Evolutionary conservation across 148 eudicot species (phyloP).

Genomic region (Camellia granthamiana): DNA sequence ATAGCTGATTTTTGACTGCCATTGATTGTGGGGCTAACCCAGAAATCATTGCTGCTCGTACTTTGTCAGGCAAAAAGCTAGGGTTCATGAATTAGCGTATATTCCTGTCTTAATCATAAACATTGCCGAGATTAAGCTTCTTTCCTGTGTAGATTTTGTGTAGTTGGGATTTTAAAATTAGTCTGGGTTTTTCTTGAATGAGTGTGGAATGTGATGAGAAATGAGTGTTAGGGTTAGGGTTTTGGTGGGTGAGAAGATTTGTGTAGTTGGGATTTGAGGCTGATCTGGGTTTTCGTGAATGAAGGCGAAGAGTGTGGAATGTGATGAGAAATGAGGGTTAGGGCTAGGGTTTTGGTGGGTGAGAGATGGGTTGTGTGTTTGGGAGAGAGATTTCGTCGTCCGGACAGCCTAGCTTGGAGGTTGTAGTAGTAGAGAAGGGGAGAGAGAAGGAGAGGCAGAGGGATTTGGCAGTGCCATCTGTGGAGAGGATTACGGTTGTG

Average conservation of each 20-base stretch:
- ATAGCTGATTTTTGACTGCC: constrained; percentile 29
- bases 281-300: constrained; percentile 24
- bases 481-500: constrained; percentile 31
- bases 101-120: constrained; percentile 12
- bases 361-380: constrained; percentile 63
- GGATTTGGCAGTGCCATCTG: constrained; percentile 26
- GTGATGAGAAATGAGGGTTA: constrained; percentile 50
- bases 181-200: constrained; percentile 21
- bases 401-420: constrained; percentile 36
- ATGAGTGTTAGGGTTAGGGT: constrained; percentile 38
- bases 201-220: constrained; percentile 34
- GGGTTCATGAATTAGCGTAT: constrained; percentile 23
- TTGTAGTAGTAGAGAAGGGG: constrained; percentile 26
- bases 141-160: constrained; percentile 10
- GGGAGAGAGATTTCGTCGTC: constrained; percentile 47
- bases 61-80: constrained; percentile 37
- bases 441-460: constrained; percentile 35
- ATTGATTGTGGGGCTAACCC: constrained; percentile 28
- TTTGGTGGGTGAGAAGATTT: constrained; percentile 16
- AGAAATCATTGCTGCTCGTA: constrained; percentile 39
- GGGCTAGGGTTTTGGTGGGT: constrained; percentile 16
- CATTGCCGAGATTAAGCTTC: constrained; percentile 13
- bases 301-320: constrained; percentile 16
- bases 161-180: neutral
- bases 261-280: neutral